Evolutionary conservation across 2,329 filamentous ascomycete genomes (phyloP), one percentile per base, ranked within the genome.

Genomic region (Neobulgaria alba): DNA sequence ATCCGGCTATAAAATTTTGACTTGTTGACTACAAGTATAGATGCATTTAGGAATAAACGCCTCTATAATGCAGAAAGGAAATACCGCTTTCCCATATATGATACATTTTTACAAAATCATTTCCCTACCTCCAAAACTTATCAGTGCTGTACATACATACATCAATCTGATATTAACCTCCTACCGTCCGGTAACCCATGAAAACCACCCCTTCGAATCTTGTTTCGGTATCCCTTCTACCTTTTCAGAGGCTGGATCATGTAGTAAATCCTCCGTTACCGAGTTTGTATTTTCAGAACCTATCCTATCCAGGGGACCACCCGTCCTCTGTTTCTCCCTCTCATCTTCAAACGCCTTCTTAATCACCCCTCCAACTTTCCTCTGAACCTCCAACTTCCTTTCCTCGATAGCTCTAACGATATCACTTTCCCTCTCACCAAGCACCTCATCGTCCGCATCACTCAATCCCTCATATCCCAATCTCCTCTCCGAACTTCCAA

Each of bases 281-380:
- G n/a, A n/a, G n/a, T n/a, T n/a, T n/a, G n/a, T n/a, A n/a, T n/a
- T n/a, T n/a, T n/a, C n/a, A n/a, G n/a, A n/a, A n/a, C 55, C 56
- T 51, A 58, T 37, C 46, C 49, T 50, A 41, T 58, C 56, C 20
- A 58, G 35, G 7, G 51, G 52, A 1, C 55, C 55, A 8, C 56
- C 55, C 5, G n/a, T 48, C 35, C 42, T 48, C 29, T 59, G 50
- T 32, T 50, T 56, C 37, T 59, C 51, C 38, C 55, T 57, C 41
- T 58, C 57, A 10, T 52, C 46, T 20, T 47, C 56, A 46, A 58
- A 53, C 10, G 52, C 56, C 16, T 53, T 36, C 45, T 49, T 56
- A 4, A 51, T 50, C 36, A 53, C 56, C 1, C 41, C 38, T 45
- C 49, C 55, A 5, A 51, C 51, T 35, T 55, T 56, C 1, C 41